phyloP scores from a whole-genome alignment of 1,284 basidiomycete species.

The Rhodotorula sp. region DNA sequence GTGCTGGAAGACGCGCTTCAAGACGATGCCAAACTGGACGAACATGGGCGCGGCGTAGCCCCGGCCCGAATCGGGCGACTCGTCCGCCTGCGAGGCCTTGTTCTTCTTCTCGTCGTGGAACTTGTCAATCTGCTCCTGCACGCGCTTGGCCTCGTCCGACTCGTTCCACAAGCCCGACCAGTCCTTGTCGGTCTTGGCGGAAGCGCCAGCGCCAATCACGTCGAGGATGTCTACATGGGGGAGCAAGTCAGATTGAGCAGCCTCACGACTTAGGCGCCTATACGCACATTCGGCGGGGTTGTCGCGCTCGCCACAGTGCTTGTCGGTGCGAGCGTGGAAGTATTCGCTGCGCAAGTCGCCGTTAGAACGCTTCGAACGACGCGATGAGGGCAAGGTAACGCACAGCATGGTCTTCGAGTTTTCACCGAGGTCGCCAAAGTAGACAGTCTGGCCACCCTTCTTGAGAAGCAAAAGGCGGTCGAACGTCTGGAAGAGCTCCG shows the following conservation, averaged over 20 bases:
- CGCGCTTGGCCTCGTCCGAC: constrained; percentile 53
- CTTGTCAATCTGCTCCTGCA: constrained; percentile 54
- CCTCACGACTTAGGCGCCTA: constrained; percentile 20
- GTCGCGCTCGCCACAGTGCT: constrained; percentile 52
- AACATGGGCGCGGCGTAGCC: constrained; percentile 46
- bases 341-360: constrained; percentile 53
- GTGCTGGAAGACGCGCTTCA: constrained; percentile 41
- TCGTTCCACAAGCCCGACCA: constrained; percentile 75
- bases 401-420: constrained; percentile 55
- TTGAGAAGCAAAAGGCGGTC: constrained; percentile 58
- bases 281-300: constrained; percentile 56
- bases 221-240: constrained; percentile 51
- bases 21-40: constrained; percentile 46
- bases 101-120: constrained; percentile 46
- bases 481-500: constrained; percentile 65
- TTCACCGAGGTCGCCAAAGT: constrained; percentile 68
- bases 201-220: constrained; percentile 73
- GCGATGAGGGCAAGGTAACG: constrained; percentile 9
- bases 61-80: constrained; percentile 44
- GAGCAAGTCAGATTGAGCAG: neutral
- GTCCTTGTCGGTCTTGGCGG: constrained; percentile 65
- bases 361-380: constrained; percentile 57
- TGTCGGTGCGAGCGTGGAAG: constrained; percentile 61
- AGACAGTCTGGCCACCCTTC: constrained; percentile 69
- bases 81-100: constrained; percentile 41